Evolutionary conservation across 805 yeast genomes (phyloP).

Genomic region (Saccharomycopsis microspora): DNA sequence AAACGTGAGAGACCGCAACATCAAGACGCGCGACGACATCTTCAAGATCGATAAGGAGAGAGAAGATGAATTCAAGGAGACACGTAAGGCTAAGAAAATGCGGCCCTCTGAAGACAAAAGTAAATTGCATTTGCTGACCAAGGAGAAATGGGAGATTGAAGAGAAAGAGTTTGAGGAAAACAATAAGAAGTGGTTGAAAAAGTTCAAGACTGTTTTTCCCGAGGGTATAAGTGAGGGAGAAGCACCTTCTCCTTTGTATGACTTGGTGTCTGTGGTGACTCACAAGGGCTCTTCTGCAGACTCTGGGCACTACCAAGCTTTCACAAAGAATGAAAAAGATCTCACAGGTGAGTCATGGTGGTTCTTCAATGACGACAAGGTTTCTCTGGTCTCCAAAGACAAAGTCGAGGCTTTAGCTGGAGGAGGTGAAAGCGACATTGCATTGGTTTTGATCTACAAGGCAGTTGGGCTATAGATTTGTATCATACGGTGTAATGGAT

Average conservation of each 20-base stretch:
- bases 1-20: constrained; percentile 54
- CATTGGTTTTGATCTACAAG: constrained; percentile 76
- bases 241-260: constrained; percentile 82
- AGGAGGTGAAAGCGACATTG: constrained; percentile 97
- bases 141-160: constrained; percentile 38
- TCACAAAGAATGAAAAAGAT: constrained; percentile 60
- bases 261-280: constrained; percentile 71
- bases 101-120: constrained; percentile 2
- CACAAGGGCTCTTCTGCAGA: constrained; percentile 95
- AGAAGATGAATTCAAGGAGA: constrained; percentile 60
- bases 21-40: constrained; percentile 64
- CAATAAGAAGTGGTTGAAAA: constrained; percentile 38
- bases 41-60: constrained; percentile 66
- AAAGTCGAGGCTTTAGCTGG: constrained; percentile 83
- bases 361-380: constrained; percentile 90
- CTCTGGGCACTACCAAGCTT: constrained; percentile 94
- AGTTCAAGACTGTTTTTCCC: constrained; percentile 34
- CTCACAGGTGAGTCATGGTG: constrained; percentile 73
- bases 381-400: constrained; percentile 63
- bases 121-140: constrained; percentile 14
- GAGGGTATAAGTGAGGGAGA: constrained; percentile 44
- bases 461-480: constrained; percentile 37
- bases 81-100: constrained; percentile 44
- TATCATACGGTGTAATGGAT: background rate
- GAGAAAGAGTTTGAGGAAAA: constrained; percentile 31